Percentiles rank a stretch among this genome's conserved stretches.
These are phyloP conservation scores for Venustampulla echinocandica DNA, from an alignment of 495 filamentous ascomycete genomes.

Conservation along the genomic window DNA sequence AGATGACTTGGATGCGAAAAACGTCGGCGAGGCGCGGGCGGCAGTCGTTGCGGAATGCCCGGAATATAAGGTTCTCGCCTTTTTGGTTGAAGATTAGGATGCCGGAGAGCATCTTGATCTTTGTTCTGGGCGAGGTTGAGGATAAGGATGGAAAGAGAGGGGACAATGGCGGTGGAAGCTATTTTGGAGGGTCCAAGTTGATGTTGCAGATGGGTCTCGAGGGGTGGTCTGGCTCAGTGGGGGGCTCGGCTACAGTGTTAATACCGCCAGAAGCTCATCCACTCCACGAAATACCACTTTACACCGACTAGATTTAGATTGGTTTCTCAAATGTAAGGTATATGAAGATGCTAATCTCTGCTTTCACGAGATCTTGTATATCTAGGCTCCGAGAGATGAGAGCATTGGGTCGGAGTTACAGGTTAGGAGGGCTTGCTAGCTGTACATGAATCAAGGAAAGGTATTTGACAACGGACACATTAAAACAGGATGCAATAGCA, in stretches of 20 bases:
- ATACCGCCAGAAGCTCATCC: too few relatives aligned
- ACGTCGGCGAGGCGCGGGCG: constrained; percentile 94
- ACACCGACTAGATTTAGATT: too few relatives aligned
- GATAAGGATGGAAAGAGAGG: too few relatives aligned
- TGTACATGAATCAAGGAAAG: constrained; percentile 24
- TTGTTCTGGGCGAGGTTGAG: too few relatives aligned
- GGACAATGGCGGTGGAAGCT: background rate
- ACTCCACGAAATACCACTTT: background rate
- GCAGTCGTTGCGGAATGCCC: constrained; percentile 95
- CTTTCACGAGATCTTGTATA: too few relatives aligned
- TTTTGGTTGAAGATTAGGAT: constrained; percentile 99
- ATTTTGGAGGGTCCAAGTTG: background rate
- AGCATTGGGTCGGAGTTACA: constrained; percentile 2
- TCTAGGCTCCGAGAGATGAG: background rate
- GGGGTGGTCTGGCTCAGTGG: background rate
- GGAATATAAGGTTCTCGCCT: constrained; percentile 98
- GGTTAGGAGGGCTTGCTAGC: constrained; percentile 17
- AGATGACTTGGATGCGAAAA: constrained; percentile 99
- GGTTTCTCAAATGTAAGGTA: too few relatives aligned
- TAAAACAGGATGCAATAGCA: constrained; percentile 23
- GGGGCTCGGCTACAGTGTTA: background rate
- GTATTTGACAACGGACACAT: constrained; percentile 18
- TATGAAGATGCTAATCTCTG: too few relatives aligned
- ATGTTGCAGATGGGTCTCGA: background rate
- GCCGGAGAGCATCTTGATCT: constrained; percentile 78